Base-by-base conservation (phyloP, 1,284 basidiomycete genomes). In the Meira nashicola region DNA sequence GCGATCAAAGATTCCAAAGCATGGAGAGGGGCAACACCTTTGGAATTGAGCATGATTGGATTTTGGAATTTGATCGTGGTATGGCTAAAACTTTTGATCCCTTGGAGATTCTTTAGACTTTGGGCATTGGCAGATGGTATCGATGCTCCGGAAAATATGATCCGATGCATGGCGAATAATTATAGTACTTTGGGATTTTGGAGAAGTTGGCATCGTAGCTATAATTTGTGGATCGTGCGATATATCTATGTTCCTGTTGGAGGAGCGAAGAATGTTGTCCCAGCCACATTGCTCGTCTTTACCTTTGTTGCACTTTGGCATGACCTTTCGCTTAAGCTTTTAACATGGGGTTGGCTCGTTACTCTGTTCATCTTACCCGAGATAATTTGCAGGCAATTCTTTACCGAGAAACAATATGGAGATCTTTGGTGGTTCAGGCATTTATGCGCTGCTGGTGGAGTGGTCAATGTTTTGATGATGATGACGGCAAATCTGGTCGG, bases 281-380 rank as follows among this genome's bases (percentile, higher is more conserved):
- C 88, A 17, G 86, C 92, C 19, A 90, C 86, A 0, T 66, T 88
- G 6, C 80, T 95, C 17, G 86, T 96, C 33, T 98, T 98, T 81
- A 89, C 93, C 0, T 98, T 99, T 76, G 94, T 97, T n/a, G 95
- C 95, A 0, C 81, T 98, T 14, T 99, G 95, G 95, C 94, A 98
- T 74, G 94, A 97, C 76, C 82, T 98, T 0, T 89, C 88, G 0
- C 87, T 95, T 78, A 84, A 84, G 50, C 83, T 98, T 6, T 82
- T 99, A 0, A 87, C 90, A 0, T 99, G 95, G 95, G 94, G 94
- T 0, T 98, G 94, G 94, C 86, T 96, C 10, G 84, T 95, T 57
- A 89, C 86, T 68, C 73, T 95, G 44, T 96, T 99, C 78, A 87
- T 99, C 59, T 67, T 93, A 1, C 94, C 94, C 0, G 94, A 98